Conservation (phyloP, 2,329 filamentous ascomycete species). For the Neonectria magnoliae region DNA sequence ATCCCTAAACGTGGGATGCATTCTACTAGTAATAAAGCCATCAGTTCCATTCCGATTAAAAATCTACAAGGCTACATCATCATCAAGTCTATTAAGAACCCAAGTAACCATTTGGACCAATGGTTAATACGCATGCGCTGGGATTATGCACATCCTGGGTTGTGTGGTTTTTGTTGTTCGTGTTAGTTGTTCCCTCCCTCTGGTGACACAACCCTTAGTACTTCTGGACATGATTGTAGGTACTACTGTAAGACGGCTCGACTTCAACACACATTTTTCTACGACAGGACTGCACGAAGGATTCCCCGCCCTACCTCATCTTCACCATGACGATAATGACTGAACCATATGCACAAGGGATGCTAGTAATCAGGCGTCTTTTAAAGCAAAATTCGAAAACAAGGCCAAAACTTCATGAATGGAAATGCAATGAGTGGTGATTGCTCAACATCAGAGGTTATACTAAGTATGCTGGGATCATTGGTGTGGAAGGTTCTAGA, state of each 20-base stretch:
- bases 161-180: background rate
- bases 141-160: background rate
- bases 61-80: background rate
- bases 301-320: background rate
- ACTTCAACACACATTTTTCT: too few species aligned
- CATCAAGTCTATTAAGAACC: background rate
- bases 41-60: background rate
- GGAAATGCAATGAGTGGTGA: too few species aligned
- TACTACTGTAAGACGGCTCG: too few species aligned
- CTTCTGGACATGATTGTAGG: background rate
- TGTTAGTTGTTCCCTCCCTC: background rate
- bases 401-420: too few species aligned
- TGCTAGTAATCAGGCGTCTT: too few species aligned
- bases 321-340: background rate
- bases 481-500: conserved; percentile 41
- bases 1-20: background rate
- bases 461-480: background rate
- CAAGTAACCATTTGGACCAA: background rate
- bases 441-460: background rate
- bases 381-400: too few species aligned
- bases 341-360: too few species aligned
- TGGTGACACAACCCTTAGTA: too few species aligned
- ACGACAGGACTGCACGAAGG: too few species aligned
- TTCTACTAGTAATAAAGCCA: too few species aligned
- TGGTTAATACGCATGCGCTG: background rate